Base-by-base conservation (phyloP, 345 rosid genomes). In the Brassica cretica region DNA sequence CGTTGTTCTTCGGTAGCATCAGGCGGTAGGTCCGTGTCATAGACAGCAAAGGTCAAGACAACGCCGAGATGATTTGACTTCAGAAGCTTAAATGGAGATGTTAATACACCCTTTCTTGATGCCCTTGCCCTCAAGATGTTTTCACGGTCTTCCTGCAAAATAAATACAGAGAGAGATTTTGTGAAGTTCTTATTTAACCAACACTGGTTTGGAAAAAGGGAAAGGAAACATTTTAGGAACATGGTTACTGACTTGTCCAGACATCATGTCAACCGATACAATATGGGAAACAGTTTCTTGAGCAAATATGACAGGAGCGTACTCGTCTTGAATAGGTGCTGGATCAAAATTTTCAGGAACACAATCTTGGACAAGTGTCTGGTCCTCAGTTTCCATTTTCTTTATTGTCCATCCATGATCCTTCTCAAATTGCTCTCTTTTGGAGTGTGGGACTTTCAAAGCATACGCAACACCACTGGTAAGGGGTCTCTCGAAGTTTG, bases 381-480 rank as follows among this genome's bases (percentile, higher is more conserved):
- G 97, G 68, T 93, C 97, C 67, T 90, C 96, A 12, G 87, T 79
- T 81, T 88, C 98, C 99, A 95, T 95, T 87, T 93, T 89, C 90
- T 87, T 95, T 79, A 95, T 93, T 19, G 81, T 79, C 95, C 96
- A 91, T 55, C 87, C 87, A 71, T 85, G 93, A 79, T 78, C 86
- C 76, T 86, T 89, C 84, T 95, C 99, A 81, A 95, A 91, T 14
- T 86, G 87, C 80, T 86, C 88, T 78, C 98, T 94, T 80, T 88
- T 86, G 10, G 91, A 88, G 82, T 94, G 97, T 76, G 78, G 79
- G 76, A 94, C 97, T 89, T 90, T 94, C 82, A 91, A 81, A 81
- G 99, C 99, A 84, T 94, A 94, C 39, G 99, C 96, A 76, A 94
- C 99, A 55, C 99, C 99, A 81, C 99, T 94, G 0, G 99, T 94